Percentiles rank a stretch among this genome's conserved stretches.
Evolutionary conservation across 2,329 filamentous ascomycete genomes (phyloP).

Genomic region (Gaeumannomyces tritici): DNA sequence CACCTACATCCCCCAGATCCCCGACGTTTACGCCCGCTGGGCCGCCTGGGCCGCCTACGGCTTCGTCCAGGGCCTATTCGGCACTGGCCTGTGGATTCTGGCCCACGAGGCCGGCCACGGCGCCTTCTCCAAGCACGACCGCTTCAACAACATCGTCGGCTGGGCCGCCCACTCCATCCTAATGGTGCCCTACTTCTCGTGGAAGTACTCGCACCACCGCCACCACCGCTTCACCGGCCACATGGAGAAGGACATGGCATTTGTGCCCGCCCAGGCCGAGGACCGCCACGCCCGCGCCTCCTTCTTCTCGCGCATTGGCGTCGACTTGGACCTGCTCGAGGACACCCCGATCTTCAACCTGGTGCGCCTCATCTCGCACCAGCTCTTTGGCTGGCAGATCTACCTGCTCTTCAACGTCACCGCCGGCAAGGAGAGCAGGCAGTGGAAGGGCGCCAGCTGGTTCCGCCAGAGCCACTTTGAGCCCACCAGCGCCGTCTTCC

Average conservation of each 20-base stretch:
- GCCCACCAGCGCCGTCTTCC: conserved; percentile 51
- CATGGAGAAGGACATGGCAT: conserved; percentile 58
- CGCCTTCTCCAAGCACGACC: conserved; percentile 49
- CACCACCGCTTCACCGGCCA: conserved; percentile 62
- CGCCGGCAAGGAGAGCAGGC: conserved; percentile 36
- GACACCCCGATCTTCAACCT: conserved; percentile 51
- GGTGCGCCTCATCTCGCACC: conserved; percentile 47
- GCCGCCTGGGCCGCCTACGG: conserved; percentile 49
- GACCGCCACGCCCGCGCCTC: conserved; percentile 1
- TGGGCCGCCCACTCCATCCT: conserved; percentile 55
- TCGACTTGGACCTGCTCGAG: conserved; percentile 45
- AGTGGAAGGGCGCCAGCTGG: conserved; percentile 30
- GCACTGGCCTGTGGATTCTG: conserved; percentile 61
- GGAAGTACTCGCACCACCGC: conserved; percentile 60
- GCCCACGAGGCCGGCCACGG: conserved; percentile 65
- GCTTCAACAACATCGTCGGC: conserved; percentile 62
- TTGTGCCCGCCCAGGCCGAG: conserved; percentile 42
- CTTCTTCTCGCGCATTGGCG: conserved; percentile 18
- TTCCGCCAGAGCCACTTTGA: conserved; percentile 48
- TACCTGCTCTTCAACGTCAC: conserved; percentile 54
- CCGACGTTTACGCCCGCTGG: conserved; percentile 30
- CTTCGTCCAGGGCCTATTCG: conserved; percentile 54
- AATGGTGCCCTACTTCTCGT: conserved; percentile 61
- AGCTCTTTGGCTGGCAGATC: conserved; percentile 54
- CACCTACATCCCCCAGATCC: conserved; percentile 42